phyloP scores from a whole-genome alignment of 2,329 filamentous ascomycete genomes.

The Colletotrichum lini region DNA sequence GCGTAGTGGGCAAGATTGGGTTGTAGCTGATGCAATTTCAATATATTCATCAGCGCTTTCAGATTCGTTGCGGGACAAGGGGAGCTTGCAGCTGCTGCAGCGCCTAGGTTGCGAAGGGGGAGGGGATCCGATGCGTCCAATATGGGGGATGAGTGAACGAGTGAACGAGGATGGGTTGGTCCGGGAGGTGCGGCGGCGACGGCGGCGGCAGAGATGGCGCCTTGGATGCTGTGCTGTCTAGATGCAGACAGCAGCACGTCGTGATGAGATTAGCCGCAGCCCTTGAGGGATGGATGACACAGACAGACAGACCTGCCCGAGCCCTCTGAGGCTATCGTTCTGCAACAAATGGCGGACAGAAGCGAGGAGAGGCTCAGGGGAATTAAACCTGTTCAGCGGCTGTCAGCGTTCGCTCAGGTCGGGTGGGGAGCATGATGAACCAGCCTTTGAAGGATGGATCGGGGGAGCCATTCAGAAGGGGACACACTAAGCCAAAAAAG shows the following conservation, averaged over 20 bases:
- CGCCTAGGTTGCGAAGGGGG: not conserved
- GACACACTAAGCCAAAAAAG: slow-evolving; percentile 32
- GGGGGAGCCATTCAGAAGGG: slow-evolving; percentile 30
- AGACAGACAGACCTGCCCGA: not conserved
- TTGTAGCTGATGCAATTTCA: slow-evolving; percentile 36
- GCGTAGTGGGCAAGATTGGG: slow-evolving; percentile 25
- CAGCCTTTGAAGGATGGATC: slow-evolving; percentile 33
- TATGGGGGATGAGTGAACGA: slow-evolving; percentile 17
- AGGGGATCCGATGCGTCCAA: not conserved
- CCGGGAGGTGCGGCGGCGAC: not conserved
- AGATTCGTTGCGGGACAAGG: slow-evolving; percentile 9
- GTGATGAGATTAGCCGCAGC: not conserved
- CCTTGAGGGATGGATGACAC: no score
- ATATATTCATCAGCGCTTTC: slow-evolving; percentile 28
- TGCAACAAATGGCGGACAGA: not conserved
- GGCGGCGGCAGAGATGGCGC: not conserved
- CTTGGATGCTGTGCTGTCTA: not conserved
- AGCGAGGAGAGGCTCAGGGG: no score
- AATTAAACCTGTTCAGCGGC: slow-evolving; percentile 5
- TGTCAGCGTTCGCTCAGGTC: slow-evolving; percentile 31
- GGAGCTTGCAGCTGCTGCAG: not conserved
- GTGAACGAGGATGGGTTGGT: slow-evolving; percentile 2
- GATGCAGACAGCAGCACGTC: not conserved
- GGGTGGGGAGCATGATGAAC: slow-evolving; percentile 34
- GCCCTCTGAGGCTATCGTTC: not conserved